These are phyloP conservation scores for Pseudohyphozyma bogoriensis DNA, from an alignment of 768 basidiomycete species.

Conservation along the genomic window DNA sequence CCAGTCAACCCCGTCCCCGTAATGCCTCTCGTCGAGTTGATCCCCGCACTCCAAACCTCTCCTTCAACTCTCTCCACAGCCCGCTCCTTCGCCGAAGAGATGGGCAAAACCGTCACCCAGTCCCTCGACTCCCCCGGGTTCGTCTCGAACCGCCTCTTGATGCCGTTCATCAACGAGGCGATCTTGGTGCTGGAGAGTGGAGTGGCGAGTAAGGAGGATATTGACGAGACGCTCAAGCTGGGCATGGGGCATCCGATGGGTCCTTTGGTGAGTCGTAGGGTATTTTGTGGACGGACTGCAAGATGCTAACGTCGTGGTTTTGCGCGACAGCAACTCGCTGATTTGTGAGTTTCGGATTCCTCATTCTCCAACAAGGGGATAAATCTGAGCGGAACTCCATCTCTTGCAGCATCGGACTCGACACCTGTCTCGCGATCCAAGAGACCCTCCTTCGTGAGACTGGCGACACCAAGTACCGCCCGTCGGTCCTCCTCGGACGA, in stretches of 20 bases:
- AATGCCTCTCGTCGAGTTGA: constrained; percentile 95
- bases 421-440: constrained; percentile 90
- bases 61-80: constrained; percentile 63
- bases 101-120: constrained; percentile 85
- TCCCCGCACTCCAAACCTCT: constrained; percentile 84
- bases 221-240: constrained; percentile 83
- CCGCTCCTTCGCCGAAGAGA: constrained; percentile 69
- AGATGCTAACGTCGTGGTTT: background rate
- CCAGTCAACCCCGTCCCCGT: constrained; percentile 83
- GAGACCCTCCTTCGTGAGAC: constrained; percentile 64
- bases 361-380: too few relatives aligned
- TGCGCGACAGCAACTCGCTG: constrained; percentile 31
- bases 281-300: background rate
- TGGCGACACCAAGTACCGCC: constrained; percentile 88
- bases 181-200: constrained; percentile 91
- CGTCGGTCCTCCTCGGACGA: constrained; percentile 73
- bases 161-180: constrained; percentile 98
- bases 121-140: constrained; percentile 77
- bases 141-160: constrained; percentile 44
- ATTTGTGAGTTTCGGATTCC: constrained; percentile 33
- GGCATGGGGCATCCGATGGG: constrained; percentile 66
- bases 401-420: constrained; percentile 72
- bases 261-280: constrained; percentile 41
- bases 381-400: background rate
- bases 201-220: constrained; percentile 83